phyloP scores from a whole-genome alignment of 2,329 filamentous ascomycete genomes.

The Diplodia corticola region DNA sequence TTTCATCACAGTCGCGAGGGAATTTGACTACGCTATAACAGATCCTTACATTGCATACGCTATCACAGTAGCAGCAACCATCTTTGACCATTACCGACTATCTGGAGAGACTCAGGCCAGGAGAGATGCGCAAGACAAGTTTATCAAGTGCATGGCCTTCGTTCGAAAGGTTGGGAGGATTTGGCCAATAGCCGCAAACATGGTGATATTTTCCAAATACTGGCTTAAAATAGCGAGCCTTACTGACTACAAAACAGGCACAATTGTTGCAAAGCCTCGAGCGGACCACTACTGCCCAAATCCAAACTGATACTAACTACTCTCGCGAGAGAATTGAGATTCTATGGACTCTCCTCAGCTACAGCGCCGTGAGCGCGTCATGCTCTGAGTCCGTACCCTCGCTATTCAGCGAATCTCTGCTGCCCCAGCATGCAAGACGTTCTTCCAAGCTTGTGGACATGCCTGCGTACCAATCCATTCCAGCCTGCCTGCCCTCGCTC shows the following conservation, averaged over 20 bases:
- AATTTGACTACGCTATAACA: conserved; percentile 48
- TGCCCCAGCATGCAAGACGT: background rate
- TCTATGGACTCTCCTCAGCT: conserved; percentile 3
- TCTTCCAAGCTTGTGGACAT: background rate
- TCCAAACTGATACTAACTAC: background rate
- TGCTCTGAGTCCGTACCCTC: background rate
- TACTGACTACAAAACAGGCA: background rate
- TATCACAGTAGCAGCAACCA: conserved; percentile 55
- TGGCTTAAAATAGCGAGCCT: too few relatives aligned
- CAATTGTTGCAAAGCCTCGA: background rate
- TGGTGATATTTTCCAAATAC: conserved; percentile 25
- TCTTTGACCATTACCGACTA: conserved; percentile 56
- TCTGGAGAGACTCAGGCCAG: conserved; percentile 43
- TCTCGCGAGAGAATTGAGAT: background rate
- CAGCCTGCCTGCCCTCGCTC: background rate
- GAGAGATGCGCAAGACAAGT: conserved; percentile 46
- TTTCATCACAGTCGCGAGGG: conserved; percentile 50
- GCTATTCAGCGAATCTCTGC: conserved; percentile 5
- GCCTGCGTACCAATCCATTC: background rate
- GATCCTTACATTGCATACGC: conserved; percentile 53
- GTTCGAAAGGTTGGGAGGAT: conserved; percentile 40
- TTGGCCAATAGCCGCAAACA: conserved; percentile 49
- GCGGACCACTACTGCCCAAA: background rate
- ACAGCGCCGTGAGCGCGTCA: conserved; percentile 2
- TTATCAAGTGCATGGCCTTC: conserved; percentile 49